Percentiles rank a stretch among this genome's conserved stretches.
Conservation (phyloP, 208 protist species). For the Leishmania turanica region DNA sequence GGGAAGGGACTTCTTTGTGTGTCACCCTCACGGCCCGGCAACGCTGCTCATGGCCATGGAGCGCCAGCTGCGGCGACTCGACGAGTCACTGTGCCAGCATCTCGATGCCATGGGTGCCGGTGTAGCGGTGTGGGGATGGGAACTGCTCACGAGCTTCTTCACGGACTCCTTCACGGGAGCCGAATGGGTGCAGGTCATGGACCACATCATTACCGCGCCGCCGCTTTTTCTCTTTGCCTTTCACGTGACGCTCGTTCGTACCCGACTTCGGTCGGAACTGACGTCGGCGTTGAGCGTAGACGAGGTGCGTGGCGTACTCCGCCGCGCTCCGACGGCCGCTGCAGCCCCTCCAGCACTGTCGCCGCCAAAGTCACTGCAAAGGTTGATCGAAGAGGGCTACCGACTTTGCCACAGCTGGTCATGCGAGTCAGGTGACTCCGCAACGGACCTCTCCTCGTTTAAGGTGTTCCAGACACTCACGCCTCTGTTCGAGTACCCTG, state of each 20-base stretch:
- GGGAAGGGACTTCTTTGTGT: constrained; percentile 79
- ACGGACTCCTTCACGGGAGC: constrained; percentile 67
- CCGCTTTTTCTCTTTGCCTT: constrained; percentile 88
- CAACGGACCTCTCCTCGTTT: constrained; percentile 1
- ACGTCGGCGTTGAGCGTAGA: constrained; percentile 34
- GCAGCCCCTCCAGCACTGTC: not conserved
- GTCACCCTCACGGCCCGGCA: constrained; percentile 73
- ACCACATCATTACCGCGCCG: constrained; percentile 72
- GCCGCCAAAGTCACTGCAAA: not conserved
- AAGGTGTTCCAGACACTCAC: constrained; percentile 6
- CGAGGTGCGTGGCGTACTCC: constrained; percentile 53
- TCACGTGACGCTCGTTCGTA: constrained; percentile 43
- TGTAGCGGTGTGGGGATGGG: constrained; percentile 77
- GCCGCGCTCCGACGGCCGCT: constrained; percentile 14
- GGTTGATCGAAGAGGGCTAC: constrained; percentile 62
- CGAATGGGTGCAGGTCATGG: constrained; percentile 92
- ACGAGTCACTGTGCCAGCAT: constrained; percentile 52
- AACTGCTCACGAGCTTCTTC: constrained; percentile 58
- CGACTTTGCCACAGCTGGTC: constrained; percentile 30
- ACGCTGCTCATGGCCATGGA: constrained; percentile 55
- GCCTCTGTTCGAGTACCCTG: constrained; percentile 47
- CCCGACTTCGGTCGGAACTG: constrained; percentile 40
- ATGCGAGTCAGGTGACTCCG: not conserved
- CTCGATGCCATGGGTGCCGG: constrained; percentile 53
- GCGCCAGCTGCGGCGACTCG: constrained; percentile 45